Evolutionary conservation across 1,284 basidiomycete genomes (phyloP).

Genomic region (Malassezia dermatis): DNA sequence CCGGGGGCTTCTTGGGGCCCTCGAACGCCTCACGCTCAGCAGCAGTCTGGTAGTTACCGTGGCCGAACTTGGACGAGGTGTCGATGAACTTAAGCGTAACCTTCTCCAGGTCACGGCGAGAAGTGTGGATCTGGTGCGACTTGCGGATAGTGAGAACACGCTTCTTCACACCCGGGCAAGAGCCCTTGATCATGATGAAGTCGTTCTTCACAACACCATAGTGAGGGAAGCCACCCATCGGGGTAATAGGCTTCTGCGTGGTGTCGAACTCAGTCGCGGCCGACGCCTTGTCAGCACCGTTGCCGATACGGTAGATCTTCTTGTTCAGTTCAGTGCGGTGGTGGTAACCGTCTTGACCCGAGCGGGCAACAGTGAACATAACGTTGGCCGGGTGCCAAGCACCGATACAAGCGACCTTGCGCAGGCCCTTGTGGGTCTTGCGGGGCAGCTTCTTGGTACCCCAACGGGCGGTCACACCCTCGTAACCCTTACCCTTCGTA

Average conservation of each 20-base stretch:
- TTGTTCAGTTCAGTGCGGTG: slow-evolving; percentile 91
- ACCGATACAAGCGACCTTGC: slow-evolving; percentile 94
- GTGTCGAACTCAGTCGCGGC: slow-evolving; percentile 64
- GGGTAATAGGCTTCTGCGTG: slow-evolving; percentile 74
- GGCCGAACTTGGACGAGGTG: slow-evolving; percentile 79
- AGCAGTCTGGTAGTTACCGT: slow-evolving; percentile 87
- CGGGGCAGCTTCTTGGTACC: slow-evolving; percentile 96
- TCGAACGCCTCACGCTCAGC: slow-evolving; percentile 92
- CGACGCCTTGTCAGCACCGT: slow-evolving; percentile 67
- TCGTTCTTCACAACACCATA: slow-evolving; percentile 99
- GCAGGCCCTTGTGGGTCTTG: slow-evolving; percentile 99
- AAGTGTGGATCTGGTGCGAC: slow-evolving; percentile 46
- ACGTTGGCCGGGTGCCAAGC: slow-evolving; percentile 98
- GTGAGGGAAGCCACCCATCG: slow-evolving; percentile 97
- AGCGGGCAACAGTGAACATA: slow-evolving; percentile 99
- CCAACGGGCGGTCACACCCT: slow-evolving; percentile 99
- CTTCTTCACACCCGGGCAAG: slow-evolving; percentile 90
- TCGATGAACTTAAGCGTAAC: slow-evolving; percentile 98
- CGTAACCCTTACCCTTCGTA: slow-evolving; percentile 98
- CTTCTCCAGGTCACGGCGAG: slow-evolving; percentile 64
- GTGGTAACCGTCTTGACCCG: slow-evolving; percentile 98
- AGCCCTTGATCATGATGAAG: slow-evolving; percentile 69
- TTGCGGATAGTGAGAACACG: slow-evolving; percentile 68
- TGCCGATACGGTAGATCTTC: slow-evolving; percentile 84
- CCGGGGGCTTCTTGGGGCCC: slow-evolving; percentile 54